Evolutionary conservation across 2,329 filamentous ascomycete species (phyloP), one percentile per base, ranked within the genome.

Genomic region (Penicillium expansum): DNA sequence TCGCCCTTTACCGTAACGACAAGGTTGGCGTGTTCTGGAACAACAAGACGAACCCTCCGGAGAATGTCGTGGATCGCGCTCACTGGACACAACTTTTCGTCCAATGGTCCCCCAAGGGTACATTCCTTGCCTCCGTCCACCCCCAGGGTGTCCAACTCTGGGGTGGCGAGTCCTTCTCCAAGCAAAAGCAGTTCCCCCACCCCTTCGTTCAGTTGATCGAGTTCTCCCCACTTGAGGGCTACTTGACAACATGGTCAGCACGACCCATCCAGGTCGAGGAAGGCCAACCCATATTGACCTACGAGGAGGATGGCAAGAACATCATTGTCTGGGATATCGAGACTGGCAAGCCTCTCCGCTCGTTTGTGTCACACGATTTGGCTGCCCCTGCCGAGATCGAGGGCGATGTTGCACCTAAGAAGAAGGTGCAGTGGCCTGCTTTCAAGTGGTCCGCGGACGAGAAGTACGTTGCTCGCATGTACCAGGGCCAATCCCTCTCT

Each of bases 401-500:
- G 55, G 81, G 42, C 37, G 84, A 87, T 37, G 85, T 85, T 59
- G 81, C 85, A 59, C 83, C 85, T 63, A 95, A 96, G 82, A 91
- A 92, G 76, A 97, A 97, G 84, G 86, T 95, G 67, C 90, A 94
- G 71, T 99, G 94, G 94, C 94, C 94, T 24, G 92, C 93, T 2
- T 99, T 99, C 86, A 99, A 99, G 81, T 99, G 94, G 94, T 97
- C 94, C 30, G 82, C 94, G 3, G 94, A 99, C 72, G 92, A 97
- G 78, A 94, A 95, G 76, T 99, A 96, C 74, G 92, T 97, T 60
- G 94, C 94, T 22, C 87, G 94, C 61, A 86, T 97, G 80, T 91
- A 87, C 60, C 92, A 91, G 63, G 90, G 89, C 64, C 86, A 92
- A 66, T 91, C 90, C 54, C 96, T 99, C 70, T 94, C 91, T 51